Base-by-base conservation (phyloP, 2,329 filamentous ascomycete species). In the Botrytis elliptica region DNA sequence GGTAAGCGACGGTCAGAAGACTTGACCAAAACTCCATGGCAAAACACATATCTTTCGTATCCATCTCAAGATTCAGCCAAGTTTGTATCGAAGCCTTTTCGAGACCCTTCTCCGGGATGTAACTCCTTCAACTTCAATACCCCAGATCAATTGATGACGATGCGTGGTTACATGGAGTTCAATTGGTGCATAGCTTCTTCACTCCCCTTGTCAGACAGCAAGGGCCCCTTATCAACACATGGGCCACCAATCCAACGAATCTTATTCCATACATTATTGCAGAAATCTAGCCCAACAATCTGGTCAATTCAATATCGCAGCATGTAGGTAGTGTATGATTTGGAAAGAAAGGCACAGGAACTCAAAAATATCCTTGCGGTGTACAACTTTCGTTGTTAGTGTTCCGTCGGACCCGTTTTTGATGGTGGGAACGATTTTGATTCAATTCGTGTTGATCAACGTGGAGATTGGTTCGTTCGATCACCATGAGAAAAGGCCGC, bases 331-430 rank as follows among this genome's bases (percentile, higher is more conserved):
- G 46, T 25, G 33, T 29, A 22, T 40, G 36, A 29, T 55, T 29
- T 22, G n/a, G 4, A 29, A 55, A 40, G 46, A 55, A 29, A 68
- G 65, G 65, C 18, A 55, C 65, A 62, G 70, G 60, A 72, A 44
- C 66, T 72, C 42, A 33, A 73, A 36, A 60, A 64, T 36, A 49
- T n/a, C 63, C 55, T 52, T 33, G 65, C 36, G 60, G 29, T 66
- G 20, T 42, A 62, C 52, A 62, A 38, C 29, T 3, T 62, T 8
- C 46, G 49, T 22, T 40, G 33, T 40, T 52, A 36, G 25, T 40
- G n/a, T 52, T 40, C 16, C 10, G 9, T 55, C 20, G 46, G 36
- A 55, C 25, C 46, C 33, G 46, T 68, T 63, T 2, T 42, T 63
- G 38, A 40, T 18, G 40, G 20, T 16, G 22, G 3, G n/a, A 36